Percentiles rank a stretch among this genome's conserved stretches.
These are phyloP conservation scores for Eutypella sp. DNA, from an alignment of 2,329 filamentous ascomycete species.

Conservation along the genomic window DNA sequence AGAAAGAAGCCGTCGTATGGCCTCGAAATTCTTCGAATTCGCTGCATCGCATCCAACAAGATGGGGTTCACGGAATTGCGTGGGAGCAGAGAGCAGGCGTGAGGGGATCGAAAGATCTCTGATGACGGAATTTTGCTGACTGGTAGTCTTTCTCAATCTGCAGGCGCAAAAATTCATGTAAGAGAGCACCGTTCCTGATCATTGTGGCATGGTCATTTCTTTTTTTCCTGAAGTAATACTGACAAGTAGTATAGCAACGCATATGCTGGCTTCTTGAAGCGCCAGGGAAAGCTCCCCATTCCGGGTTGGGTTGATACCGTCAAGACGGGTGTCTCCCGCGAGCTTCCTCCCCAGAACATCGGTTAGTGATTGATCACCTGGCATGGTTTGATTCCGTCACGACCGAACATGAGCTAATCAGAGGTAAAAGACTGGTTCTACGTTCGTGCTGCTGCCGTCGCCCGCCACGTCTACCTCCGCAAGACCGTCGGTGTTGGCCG, in stretches of 20 bases:
- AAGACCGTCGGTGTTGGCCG: conserved; percentile 99
- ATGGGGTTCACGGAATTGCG: conserved; percentile 1
- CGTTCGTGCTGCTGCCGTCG: conserved; percentile 86
- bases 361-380: background rate
- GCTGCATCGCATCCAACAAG: conserved; percentile 23
- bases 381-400: too few species aligned
- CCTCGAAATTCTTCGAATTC: background rate
- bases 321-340: conserved; percentile 95
- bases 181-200: background rate
- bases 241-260: conserved; percentile 40
- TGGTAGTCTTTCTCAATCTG: conserved; percentile 38
- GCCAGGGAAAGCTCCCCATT: conserved; percentile 87
- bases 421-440: conserved; percentile 84
- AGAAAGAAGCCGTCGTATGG: conserved; percentile 10
- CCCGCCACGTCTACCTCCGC: conserved; percentile 97
- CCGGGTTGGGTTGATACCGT: conserved; percentile 99
- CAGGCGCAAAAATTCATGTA: conserved; percentile 82
- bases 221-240: background rate
- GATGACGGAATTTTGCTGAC: conserved; percentile 72
- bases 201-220: background rate
- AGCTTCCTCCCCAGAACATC: conserved; percentile 95
- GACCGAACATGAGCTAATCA: too few species aligned
- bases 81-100: conserved; percentile 65
- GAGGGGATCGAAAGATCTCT: conserved; percentile 70
- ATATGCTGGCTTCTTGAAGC: conserved; percentile 88